A percentile compares a stretch with the other conserved stretches of the same genome.
phyloP scores from a whole-genome alignment of 495 filamentous ascomycete species.

The Beverwykella pulmonaria region DNA sequence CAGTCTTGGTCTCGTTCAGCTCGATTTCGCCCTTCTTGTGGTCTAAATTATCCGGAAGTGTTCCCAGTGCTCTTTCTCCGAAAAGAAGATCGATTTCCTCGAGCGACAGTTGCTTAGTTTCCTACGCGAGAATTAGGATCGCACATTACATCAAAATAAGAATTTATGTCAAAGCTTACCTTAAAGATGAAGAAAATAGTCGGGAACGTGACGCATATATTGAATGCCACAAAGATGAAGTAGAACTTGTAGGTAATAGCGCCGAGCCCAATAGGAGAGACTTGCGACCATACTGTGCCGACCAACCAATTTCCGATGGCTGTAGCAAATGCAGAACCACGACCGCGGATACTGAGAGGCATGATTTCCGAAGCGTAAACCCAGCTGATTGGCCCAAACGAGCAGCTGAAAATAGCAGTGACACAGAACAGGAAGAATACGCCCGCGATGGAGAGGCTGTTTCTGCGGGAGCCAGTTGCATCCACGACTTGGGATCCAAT shows the following conservation, averaged over 20 bases:
- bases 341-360: conserved; percentile 66
- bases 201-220: conserved; percentile 39
- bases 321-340: conserved; percentile 72
- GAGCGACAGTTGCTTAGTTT: conserved; percentile 58
- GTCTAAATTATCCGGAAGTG: conserved; percentile 46
- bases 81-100: conserved; percentile 63
- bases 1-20: not conserved
- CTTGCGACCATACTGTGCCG: conserved; percentile 57
- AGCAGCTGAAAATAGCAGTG: conserved; percentile 66
- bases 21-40: conserved; percentile 19
- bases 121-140: conserved; percentile 24
- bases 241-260: conserved; percentile 58
- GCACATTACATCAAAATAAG: not conserved
- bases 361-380: conserved; percentile 72
- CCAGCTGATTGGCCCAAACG: conserved; percentile 65
- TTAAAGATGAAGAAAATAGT: conserved; percentile 58
- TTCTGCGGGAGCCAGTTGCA: conserved; percentile 51
- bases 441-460: conserved; percentile 68
- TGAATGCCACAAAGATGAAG: conserved; percentile 56
- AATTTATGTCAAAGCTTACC: conserved; percentile 1
- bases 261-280: conserved; percentile 63
- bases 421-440: conserved; percentile 72
- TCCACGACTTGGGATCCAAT: conserved; percentile 55
- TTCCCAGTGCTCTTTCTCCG: conserved; percentile 53
- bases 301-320: conserved; percentile 66